These are phyloP conservation scores for Paecilomyces formosus DNA, from an alignment of 2,329 filamentous ascomycete species.

Conservation along the genomic window DNA sequence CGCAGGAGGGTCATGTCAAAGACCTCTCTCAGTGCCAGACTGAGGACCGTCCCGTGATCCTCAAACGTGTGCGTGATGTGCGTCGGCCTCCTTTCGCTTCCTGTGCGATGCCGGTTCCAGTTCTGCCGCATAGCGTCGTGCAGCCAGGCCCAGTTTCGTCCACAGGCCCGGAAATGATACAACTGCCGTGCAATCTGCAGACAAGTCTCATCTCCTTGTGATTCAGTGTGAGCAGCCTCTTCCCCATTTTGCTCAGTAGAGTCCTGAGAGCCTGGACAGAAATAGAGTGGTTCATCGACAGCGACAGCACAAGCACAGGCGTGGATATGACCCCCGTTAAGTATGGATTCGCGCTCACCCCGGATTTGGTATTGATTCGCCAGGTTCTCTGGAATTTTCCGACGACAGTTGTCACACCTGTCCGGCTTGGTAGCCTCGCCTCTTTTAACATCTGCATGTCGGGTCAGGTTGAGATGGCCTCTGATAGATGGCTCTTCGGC, in stretches of 20 bases:
- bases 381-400: background rate
- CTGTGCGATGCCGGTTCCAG: slow-evolving; percentile 4
- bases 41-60: slow-evolving; percentile 23
- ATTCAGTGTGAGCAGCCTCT: background rate
- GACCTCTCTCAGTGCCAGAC: slow-evolving; percentile 26
- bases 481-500: slow-evolving; percentile 28
- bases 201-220: slow-evolving; percentile 10
- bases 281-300: slow-evolving; percentile 1
- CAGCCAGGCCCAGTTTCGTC: slow-evolving; percentile 27
- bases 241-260: background rate
- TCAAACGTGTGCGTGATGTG: slow-evolving; percentile 21
- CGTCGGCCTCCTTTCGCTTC: background rate
- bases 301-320: slow-evolving; percentile 6
- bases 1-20: slow-evolving; percentile 28
- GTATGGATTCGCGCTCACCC: background rate
- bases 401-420: slow-evolving; percentile 23
- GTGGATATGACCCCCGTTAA: slow-evolving; percentile 1
- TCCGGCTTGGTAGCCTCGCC: slow-evolving; percentile 1
- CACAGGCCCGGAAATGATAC: slow-evolving; percentile 23
- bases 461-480: slow-evolving; percentile 18
- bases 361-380: background rate
- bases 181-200: slow-evolving; percentile 16
- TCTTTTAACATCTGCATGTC: slow-evolving; percentile 1
- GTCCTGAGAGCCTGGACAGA: slow-evolving; percentile 5
- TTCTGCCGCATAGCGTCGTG: slow-evolving; percentile 23